These are phyloP conservation scores for Scheffersomyces amazonensis DNA, from an alignment of 805 yeast species.

Conservation along the genomic window DNA sequence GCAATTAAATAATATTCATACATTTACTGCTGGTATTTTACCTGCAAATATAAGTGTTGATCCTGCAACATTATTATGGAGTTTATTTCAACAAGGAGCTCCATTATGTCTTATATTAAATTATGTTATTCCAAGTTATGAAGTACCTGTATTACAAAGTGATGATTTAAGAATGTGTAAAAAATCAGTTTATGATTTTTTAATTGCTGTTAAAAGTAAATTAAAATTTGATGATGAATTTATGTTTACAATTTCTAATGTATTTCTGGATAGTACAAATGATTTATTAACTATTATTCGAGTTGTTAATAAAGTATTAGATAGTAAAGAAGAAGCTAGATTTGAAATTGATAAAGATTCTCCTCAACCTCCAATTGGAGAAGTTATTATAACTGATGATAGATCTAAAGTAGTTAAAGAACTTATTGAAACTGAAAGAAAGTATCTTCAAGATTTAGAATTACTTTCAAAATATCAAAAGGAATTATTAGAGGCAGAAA, in stretches of 20 bases:
- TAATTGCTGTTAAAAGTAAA: conserved; percentile 78
- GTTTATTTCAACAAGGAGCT: conserved; percentile 86
- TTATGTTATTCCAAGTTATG: conserved; percentile 43
- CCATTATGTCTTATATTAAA: conserved; percentile 87
- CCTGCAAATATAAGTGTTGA: conserved; percentile 77
- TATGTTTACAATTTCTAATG: conserved; percentile 86
- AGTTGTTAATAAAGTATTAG: conserved; percentile 61
- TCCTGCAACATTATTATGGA: conserved; percentile 90
- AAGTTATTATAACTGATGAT: conserved; percentile 44
- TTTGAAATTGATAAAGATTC: background rate
- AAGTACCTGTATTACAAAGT: conserved; percentile 63
- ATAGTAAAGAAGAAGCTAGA: conserved; percentile 15
- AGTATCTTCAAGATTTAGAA: conserved; percentile 89
- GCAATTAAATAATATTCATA: conserved; percentile 40
- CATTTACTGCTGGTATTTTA: conserved; percentile 73
- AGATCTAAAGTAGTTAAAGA: conserved; percentile 81
- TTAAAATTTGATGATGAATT: conserved; percentile 75
- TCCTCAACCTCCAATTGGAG: conserved; percentile 8
- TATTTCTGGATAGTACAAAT: conserved; percentile 76
- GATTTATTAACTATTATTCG: conserved; percentile 72
- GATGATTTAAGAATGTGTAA: conserved; percentile 85
- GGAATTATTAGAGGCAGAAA: conserved; percentile 63
- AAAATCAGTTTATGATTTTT: conserved; percentile 84
- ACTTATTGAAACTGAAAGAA: conserved; percentile 84
- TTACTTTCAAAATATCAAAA: conserved; percentile 62